Evolutionary conservation across 2,329 filamentous ascomycete species (phyloP), one percentile per base, ranked within the genome.

Genomic region (Trichoderma brevicompactum): DNA sequence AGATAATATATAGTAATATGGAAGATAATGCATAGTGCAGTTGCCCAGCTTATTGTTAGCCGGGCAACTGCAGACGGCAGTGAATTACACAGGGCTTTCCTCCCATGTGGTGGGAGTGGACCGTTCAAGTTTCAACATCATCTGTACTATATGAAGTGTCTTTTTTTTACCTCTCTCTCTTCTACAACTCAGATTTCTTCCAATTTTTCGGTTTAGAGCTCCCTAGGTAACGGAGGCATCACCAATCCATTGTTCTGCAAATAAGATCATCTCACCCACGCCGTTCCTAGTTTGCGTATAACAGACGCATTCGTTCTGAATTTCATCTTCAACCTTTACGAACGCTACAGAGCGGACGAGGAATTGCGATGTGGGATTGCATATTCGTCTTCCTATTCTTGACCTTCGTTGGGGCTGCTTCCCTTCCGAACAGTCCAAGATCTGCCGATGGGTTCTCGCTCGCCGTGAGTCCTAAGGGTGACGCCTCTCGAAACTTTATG

Each of bases 401-500:
- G 41, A 19, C 41, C 12, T 4, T 65, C 15, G 28, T 7, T 13
- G 23, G n/a, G 2, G 55, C 55, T 17, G 13, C 23, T 32, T 43
- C 40, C 15, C 34, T 56, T 46, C 7, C 58, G 23, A 28, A 36
- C 12, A 12, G n/a, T n/a, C n/a, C 50, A 19, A 7, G 46, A 43
- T 38, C 58, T n/a, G 34, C 44, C n/a, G 10, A 43, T 12, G 64
- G 50, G 17, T 78, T 79, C 60, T 75, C 74, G 0, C 62, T 78
- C 7, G 65, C 71, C 5, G 74, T 73, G 44, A 62, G 50, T 52
- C 70, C 71, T 43, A 70, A 67, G 2, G 62, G 61, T 10, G 59
- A 66, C 12, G 68, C 65, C n/a, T 70, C 71, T 64, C 70, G 72
- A 15, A 69, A 77, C 62, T 79, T 77, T 67, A 67, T 74, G 12